Conservation (phyloP, 2,329 filamentous ascomycete genomes). For the Chlorencoelia australis region DNA sequence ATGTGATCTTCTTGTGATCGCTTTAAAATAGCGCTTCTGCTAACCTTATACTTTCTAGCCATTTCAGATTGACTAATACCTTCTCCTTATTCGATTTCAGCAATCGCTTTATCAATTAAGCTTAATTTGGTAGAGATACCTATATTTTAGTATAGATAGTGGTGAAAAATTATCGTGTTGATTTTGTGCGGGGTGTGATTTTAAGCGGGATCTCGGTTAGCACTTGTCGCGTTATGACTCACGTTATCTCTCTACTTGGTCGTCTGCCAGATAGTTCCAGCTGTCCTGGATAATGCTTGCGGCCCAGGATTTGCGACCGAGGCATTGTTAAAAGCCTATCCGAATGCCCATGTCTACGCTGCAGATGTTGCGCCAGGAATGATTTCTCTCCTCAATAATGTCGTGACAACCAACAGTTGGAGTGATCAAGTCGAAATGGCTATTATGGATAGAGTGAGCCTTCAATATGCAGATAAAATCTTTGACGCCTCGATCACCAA, state of each 20-base stretch:
- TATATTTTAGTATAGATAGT: too few relatives aligned
- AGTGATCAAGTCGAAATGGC: background rate
- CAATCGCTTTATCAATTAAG: too few relatives aligned
- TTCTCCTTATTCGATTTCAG: too few relatives aligned
- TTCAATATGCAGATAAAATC: background rate
- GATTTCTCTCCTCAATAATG: background rate
- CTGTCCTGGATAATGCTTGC: slow-evolving; percentile 1
- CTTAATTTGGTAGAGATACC: too few relatives aligned
- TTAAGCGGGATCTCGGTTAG: too few relatives aligned
- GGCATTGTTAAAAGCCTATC: background rate
- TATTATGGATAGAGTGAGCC: background rate
- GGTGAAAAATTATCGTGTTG: too few relatives aligned
- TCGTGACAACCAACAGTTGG: background rate
- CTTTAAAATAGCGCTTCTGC: too few relatives aligned
- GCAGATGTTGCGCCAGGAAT: background rate
- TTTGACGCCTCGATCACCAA: slow-evolving; percentile 1
- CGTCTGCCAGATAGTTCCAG: background rate
- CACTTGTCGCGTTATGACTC: background rate
- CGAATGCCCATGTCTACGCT: background rate
- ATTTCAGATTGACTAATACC: too few relatives aligned
- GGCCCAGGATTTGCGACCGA: background rate
- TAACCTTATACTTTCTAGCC: too few relatives aligned
- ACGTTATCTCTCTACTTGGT: background rate
- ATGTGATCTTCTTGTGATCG: too few relatives aligned
- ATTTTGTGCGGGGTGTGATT: too few relatives aligned